Base-by-base conservation (phyloP, 805 yeast species). In the Lipomyces orientalis region DNA sequence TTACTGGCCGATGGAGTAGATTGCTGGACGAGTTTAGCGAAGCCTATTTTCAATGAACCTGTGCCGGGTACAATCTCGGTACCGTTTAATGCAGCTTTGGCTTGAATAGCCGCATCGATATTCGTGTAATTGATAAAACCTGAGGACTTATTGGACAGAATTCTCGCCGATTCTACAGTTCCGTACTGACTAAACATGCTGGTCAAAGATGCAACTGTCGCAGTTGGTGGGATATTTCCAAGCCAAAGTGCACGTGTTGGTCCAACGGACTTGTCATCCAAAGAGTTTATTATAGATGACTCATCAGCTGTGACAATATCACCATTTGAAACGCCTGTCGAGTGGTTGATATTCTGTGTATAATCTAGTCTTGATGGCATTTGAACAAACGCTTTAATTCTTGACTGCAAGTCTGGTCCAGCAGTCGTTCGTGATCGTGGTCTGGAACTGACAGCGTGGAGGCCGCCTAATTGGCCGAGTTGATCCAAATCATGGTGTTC, bases 1-100 rank as follows among this genome's bases (percentile, higher is more conserved):
- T 16, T 25, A 22, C 33, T 52, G 55, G 22, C 8, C 25, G 56
- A 19, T 43, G 25, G 56, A 33, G 49, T 9, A 34, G 46, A n/a
- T 43, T 25, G 62, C 34, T n/a, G 34, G 79, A 66, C 73, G 70
- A 92, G 85, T 74, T 89, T 90, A 2, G 97, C 98, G 82, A 92
- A 95, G 0, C 93, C 91, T 51, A 92, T 91, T 52, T 86, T 81
- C 76, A 95, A 86, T 19, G 89, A 86, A 33, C 82, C 83, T n/a
- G 86, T 83, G 2, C 97, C 97, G 1, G 94, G 91, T 68, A 88
- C 85, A 52, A 94, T 82, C 75, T 94, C 97, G 71, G 88, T 87
- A 70, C 93, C 96, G 75, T 90, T 91, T 75, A 93, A 84, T 60
- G 83, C 86, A 16, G 91, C 90, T 75, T 88, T 88, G 61, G 97